Evolutionary conservation across 495 filamentous ascomycete species (phyloP).

Genomic region (Corynascus novoguineensis): DNA sequence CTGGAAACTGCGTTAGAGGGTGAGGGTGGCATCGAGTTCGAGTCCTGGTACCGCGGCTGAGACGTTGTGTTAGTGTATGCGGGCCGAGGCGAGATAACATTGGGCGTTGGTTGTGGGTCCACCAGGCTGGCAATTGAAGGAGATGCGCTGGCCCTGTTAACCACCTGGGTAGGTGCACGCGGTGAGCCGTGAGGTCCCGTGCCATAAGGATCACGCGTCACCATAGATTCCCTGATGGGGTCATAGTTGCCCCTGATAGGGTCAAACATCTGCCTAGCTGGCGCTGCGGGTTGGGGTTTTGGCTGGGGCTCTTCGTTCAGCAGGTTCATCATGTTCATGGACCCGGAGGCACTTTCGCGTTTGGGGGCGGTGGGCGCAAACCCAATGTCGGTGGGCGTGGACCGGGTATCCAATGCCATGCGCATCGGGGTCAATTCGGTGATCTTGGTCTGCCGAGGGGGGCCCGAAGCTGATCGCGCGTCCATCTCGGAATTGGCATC

Average conservation of each 20-base stretch:
- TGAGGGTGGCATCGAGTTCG: conserved; percentile 25
- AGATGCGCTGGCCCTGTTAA: conserved; percentile 73
- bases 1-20: conserved; percentile 26
- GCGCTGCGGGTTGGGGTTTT: conserved; percentile 35
- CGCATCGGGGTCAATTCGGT: conserved; percentile 37
- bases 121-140: conserved; percentile 87
- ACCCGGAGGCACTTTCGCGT: conserved; percentile 35
- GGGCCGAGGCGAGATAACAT: conserved; percentile 41
- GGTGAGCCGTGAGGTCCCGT: conserved; percentile 52
- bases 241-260: conserved; percentile 73
- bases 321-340: conserved; percentile 50
- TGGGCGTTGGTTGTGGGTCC: conserved; percentile 57
- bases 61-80: conserved; percentile 33
- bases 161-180: conserved; percentile 42
- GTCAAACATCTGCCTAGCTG: conserved; percentile 79
- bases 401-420: conserved; percentile 27
- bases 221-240: conserved; percentile 45
- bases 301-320: conserved; percentile 45
- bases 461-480: conserved; percentile 17
- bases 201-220: conserved; percentile 44
- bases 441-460: conserved; percentile 34
- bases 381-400: conserved; percentile 17
- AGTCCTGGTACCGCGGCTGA: conserved; percentile 28
- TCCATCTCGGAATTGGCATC: conserved; percentile 24
- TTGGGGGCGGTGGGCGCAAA: conserved; percentile 32